Evolutionary conservation across 305 asterid species (phyloP).

Genomic region (Fraxinus sp.): DNA sequence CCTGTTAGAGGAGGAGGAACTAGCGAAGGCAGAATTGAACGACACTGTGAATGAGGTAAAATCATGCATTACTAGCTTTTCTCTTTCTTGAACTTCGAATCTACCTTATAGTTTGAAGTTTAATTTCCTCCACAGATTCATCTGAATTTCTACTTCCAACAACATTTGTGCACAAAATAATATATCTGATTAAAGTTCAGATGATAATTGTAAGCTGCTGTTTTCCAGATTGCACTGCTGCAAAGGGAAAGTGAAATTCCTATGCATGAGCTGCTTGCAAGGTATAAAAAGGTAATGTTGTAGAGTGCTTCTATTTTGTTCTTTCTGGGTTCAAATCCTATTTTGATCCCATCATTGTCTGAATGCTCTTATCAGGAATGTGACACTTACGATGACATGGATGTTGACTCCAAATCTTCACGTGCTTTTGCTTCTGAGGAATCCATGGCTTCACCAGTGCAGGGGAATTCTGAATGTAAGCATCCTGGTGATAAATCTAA

Average conservation of each 20-base stretch:
- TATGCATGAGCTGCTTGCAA: conserved; percentile 82
- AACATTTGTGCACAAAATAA: conserved; percentile 19
- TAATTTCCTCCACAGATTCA: conserved; percentile 15
- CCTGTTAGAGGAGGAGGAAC: conserved; percentile 83
- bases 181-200: conserved; percentile 25
- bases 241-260: conserved; percentile 92
- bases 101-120: conserved; percentile 16
- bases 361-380: conserved; percentile 45
- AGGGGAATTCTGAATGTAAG: conserved; percentile 37
- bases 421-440: conserved; percentile 64
- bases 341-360: conserved; percentile 29
- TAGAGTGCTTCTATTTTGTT: conserved; percentile 24
- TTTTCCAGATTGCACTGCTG: conserved; percentile 78
- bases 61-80: conserved; percentile 11
- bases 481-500: conserved; percentile 45
- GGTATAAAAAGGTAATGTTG: conserved; percentile 89
- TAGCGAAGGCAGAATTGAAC: conserved; percentile 66
- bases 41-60: conserved; percentile 66
- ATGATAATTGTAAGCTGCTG: conserved; percentile 27
- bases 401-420: conserved; percentile 43
- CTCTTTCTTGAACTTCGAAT: neutral
- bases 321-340: conserved; percentile 18
- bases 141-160: conserved; percentile 7
- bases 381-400: conserved; percentile 45
- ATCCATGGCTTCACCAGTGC: conserved; percentile 41